Evolutionary conservation across 2,329 filamentous ascomycete species (phyloP), one percentile per base, ranked within the genome.

Genomic region (Fusarium pseudoanthophilum): DNA sequence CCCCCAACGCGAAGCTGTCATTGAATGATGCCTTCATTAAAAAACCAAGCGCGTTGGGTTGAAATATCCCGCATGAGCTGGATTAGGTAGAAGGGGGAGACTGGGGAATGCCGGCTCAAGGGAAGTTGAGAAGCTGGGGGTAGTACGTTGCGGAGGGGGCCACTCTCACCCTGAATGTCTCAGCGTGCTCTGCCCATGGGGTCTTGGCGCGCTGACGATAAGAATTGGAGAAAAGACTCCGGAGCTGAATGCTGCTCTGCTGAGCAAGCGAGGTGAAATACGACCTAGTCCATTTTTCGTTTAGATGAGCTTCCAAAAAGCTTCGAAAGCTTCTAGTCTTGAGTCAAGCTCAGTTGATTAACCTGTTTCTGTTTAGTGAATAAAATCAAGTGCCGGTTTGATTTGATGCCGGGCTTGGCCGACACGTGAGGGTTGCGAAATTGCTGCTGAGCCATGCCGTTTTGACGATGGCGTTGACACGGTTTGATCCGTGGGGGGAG

Each of bases 351-450:
- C 26, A 24, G 24, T 16, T 5, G 3, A 46, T 55, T 62, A 53
- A 20, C 52, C 24, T 18, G 10, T 37, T 64, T 39, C 16, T 26
- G 11, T 39, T 48, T 57, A 69, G 66, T 18, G 3, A 11, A 0
- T 11, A 4, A 21, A 43, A 21, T 11, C n/a, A 21, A 40, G n/a
- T 63, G 49, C 57, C 39, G 46, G 21, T 20, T 24, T 64, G 39
- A 40, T 45, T 28, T n/a, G 28, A 2, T 57, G 39, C 24, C 67
- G 67, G 67, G 65, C 65, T 24, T 69, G 28, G 49, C 67, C 67
- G 65, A 64, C 48, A 62, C 64, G 48, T 55, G 65, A 68, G 42
- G 64, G 65, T 55, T 68, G 65, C 64, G 34, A 42, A n/a, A 39
- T 16, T 60, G 51, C 4, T 32, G 4, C 18, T 24, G 20, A 28